Conservation (phyloP, 257 asterid species). For the Schizonepeta tenuifolia region DNA sequence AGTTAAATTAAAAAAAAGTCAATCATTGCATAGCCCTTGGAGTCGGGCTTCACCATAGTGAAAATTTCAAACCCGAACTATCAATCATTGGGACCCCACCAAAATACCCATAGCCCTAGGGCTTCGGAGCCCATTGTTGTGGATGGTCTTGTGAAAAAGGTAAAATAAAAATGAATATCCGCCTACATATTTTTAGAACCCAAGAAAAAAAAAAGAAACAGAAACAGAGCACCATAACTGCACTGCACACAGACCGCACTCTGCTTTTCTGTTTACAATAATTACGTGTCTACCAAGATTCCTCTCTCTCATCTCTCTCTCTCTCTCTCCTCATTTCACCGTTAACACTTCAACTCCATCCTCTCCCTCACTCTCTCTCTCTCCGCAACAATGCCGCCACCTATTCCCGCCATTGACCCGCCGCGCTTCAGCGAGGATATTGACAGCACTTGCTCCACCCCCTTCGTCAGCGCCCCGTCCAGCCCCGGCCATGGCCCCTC, state of each 20-base stretch:
- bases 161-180: not conserved
- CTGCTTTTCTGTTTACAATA: conserved; percentile 47
- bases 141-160: no score
- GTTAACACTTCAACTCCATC: conserved; percentile 12
- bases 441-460: conserved; percentile 58
- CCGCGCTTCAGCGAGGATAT: conserved; percentile 56
- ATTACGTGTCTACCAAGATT: conserved; percentile 43
- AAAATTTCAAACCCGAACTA: no score
- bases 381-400: conserved; percentile 45
- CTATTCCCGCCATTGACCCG: conserved; percentile 39
- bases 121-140: no score
- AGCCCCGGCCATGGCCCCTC: conserved; percentile 59
- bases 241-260: conserved; percentile 26
- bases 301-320: not conserved
- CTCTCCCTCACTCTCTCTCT: not conserved
- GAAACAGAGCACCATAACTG: conserved; percentile 24
- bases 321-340: not conserved
- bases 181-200: not conserved
- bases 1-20: no score
- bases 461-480: conserved; percentile 62
- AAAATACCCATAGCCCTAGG: no score
- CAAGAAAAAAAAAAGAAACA: not conserved
- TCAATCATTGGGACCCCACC: no score
- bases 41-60: no score
- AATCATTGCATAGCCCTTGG: no score